Base-by-base conservation (phyloP, 2,329 filamentous ascomycete genomes). In the Rhytidhysteron rufulum region DNA sequence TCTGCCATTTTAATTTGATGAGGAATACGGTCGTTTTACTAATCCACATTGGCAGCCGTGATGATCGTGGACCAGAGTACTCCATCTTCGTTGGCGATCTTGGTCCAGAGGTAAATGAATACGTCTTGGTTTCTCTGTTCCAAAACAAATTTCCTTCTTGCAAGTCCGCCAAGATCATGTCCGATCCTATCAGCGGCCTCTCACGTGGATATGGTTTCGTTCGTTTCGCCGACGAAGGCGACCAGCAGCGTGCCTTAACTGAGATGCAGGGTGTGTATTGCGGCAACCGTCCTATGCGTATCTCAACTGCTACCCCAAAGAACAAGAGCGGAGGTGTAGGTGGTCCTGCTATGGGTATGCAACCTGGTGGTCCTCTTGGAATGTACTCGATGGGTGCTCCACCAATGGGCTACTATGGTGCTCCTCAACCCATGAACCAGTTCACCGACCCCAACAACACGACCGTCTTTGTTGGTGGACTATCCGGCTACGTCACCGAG, bases 81-180 rank as follows among this genome's bases (percentile, higher is more conserved):
- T 91, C 86, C 55, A 97, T 98, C 70, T 98, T 98, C 63, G 93
- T 98, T 43, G 93, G 93, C 53, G 93, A 98, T 63, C 83, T 98
- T 48, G 93, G 93, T 46, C 93, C 94, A 6, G 93, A 98, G 70
- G 93, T 98, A 56, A 98, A 96, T 69, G 93, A 98, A 73, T 97
- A 95, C 61, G 91, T 97, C 42, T 77, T 98, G 44, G 91, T 97
- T 39, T 95, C 90, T 19, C 83, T 98, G 37, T 98, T 98, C 80
- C 91, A 97, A 73, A 85, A 83, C 62, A 88, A 91, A 47, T 98
- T 95, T 77, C 86, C 86, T 1, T 95, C 89, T 7, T 97, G 91
- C 86, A 97, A 97, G 77, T 95, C 89, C 27, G 93, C 93, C 61
- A 98, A 98, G 79, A 98, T 98, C 71, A 98, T 98, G 93, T 95